Evolutionary conservation across 108 stramenopile genomes (phyloP).

Genomic region (Nitzschia sp.): DNA sequence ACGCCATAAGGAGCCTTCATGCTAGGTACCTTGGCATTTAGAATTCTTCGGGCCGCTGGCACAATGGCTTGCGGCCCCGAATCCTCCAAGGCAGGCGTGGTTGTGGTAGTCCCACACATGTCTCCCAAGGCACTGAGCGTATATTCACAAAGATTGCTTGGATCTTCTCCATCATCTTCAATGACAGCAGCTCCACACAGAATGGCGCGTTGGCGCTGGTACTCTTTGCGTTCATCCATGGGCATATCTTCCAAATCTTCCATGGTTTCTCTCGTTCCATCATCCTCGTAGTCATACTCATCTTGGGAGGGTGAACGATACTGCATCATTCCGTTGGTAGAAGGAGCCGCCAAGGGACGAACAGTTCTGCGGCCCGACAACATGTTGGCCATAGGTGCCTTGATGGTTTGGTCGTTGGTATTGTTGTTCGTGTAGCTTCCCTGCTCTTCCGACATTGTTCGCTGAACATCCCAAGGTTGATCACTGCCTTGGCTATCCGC

Average conservation of each 20-base stretch:
- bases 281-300: slow-evolving; percentile 9
- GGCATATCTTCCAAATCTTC: slow-evolving; percentile 27
- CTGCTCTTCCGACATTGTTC: background rate
- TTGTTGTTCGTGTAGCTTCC: background rate
- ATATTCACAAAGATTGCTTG: slow-evolving; percentile 23
- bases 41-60: background rate
- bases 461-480: slow-evolving; percentile 10
- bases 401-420: background rate
- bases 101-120: slow-evolving; percentile 12
- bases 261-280: background rate
- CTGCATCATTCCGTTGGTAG: background rate
- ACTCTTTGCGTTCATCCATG: slow-evolving; percentile 34
- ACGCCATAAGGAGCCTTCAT: slow-evolving; percentile 28
- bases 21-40: background rate
- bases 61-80: background rate
- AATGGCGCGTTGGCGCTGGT: background rate
- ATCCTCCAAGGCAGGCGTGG: background rate
- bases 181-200: slow-evolving; percentile 13
- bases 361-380: slow-evolving; percentile 5
- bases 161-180: background rate
- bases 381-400: background rate
- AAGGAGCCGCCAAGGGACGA: slow-evolving; percentile 5
- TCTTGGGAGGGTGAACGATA: background rate
- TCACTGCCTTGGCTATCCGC: slow-evolving; percentile 6
- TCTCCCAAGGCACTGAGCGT: slow-evolving; percentile 15